A percentile compares a stretch with the other conserved stretches of the same genome.
Evolutionary conservation across 1,139 yeast species (phyloP).

Genomic region (Sugiyamaella xylanicola): DNA sequence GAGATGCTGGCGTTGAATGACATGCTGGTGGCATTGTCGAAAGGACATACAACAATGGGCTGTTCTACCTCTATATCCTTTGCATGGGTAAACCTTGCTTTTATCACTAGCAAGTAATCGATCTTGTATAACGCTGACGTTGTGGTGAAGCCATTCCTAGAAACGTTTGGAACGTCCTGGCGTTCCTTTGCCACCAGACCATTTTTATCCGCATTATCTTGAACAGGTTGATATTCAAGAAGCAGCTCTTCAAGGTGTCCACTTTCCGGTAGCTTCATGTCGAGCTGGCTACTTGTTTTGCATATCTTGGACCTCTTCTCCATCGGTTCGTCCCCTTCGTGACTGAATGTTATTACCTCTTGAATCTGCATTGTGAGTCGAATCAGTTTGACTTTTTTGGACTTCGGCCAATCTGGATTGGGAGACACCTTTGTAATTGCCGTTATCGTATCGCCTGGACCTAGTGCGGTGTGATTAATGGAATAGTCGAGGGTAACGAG

Average conservation of each 20-base stretch:
- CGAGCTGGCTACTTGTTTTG: slow-evolving; percentile 38
- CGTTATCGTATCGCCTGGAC: slow-evolving; percentile 44
- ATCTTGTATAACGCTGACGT: slow-evolving; percentile 42
- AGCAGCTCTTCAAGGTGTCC: slow-evolving; percentile 39
- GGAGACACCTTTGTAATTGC: slow-evolving; percentile 40
- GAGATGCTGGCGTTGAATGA: slow-evolving; percentile 42
- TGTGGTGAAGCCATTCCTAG: slow-evolving; percentile 44
- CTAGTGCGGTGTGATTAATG: slow-evolving; percentile 43
- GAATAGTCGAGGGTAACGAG: slow-evolving; percentile 42
- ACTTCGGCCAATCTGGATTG: slow-evolving; percentile 44
- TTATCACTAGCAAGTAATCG: slow-evolving; percentile 40
- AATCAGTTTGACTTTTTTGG: slow-evolving; percentile 43
- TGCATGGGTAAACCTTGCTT: slow-evolving; percentile 44
- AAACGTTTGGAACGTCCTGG: slow-evolving; percentile 43
- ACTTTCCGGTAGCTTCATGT: slow-evolving; percentile 35
- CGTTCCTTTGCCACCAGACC: slow-evolving; percentile 40
- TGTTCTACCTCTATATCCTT: slow-evolving; percentile 45
- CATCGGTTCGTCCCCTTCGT: slow-evolving; percentile 40
- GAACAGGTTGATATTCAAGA: slow-evolving; percentile 38
- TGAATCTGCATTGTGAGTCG: slow-evolving; percentile 43
- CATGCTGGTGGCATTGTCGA: slow-evolving; percentile 44
- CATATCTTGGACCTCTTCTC: slow-evolving; percentile 40
- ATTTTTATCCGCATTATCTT: slow-evolving; percentile 35
- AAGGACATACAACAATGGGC: slow-evolving; percentile 44
- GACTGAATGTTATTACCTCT: slow-evolving; percentile 41